Conservation (phyloP, 2,329 filamentous ascomycete species). For the Talaromyces pinophilus region DNA sequence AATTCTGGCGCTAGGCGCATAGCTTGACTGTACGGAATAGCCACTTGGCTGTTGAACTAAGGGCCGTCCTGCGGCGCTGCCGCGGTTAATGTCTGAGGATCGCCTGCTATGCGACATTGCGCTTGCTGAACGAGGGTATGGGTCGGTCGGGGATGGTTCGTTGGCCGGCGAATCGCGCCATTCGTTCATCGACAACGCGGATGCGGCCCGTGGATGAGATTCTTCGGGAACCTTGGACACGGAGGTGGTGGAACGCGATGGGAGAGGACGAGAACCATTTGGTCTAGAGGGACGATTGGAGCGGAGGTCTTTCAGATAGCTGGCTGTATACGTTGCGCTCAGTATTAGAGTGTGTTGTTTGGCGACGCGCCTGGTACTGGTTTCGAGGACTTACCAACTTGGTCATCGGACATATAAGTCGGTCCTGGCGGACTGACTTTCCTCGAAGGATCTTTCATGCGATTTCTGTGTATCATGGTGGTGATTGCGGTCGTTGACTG, state of each 20-base stretch:
- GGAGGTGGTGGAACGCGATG: conserved; percentile 30
- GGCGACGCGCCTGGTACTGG: background rate
- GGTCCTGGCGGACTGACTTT: conserved; percentile 51
- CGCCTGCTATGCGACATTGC: conserved; percentile 44
- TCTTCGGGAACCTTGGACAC: conserved; percentile 30
- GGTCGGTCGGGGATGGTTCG: conserved; percentile 27
- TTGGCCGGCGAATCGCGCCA: conserved; percentile 26
- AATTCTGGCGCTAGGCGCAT: conserved; percentile 39
- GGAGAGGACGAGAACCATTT: conserved; percentile 61
- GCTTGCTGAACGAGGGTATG: conserved; percentile 41
- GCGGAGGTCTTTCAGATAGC: conserved; percentile 62
- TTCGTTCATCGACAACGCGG: conserved; percentile 44
- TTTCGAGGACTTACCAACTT: conserved; percentile 43
- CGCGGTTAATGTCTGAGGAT: conserved; percentile 33
- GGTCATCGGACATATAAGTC: conserved; percentile 49
- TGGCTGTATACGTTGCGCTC: conserved; percentile 46
- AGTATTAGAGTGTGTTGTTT: background rate
- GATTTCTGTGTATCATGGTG: conserved; percentile 43
- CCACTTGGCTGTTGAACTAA: conserved; percentile 42
- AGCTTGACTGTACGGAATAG: conserved; percentile 37
- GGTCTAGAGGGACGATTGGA: conserved; percentile 59
- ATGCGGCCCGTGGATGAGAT: conserved; percentile 45
- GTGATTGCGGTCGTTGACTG: background rate
- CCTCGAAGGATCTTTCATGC: conserved; percentile 39
- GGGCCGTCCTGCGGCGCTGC: conserved; percentile 37